Conservation (phyloP, 1,284 basidiomycete genomes). For the Tilletia indica region DNA sequence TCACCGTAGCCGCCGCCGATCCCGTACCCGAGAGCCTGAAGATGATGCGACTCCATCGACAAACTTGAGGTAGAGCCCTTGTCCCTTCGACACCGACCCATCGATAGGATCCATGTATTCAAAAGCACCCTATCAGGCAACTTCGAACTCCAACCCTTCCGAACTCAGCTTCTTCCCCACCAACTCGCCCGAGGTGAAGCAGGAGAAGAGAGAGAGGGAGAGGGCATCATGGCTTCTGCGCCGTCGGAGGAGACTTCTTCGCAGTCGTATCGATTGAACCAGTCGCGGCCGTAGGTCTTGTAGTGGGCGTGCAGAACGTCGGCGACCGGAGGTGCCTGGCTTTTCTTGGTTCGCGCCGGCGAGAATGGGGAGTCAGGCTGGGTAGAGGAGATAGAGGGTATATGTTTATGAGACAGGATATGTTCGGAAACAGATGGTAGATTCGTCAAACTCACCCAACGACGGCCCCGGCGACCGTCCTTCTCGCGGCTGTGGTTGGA, state of each 20-base stretch:
- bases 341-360: slow-evolving; percentile 81
- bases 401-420: not conserved
- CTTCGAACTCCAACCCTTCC: slow-evolving; percentile 65
- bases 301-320: slow-evolving; percentile 75
- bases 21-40: slow-evolving; percentile 95
- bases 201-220: slow-evolving; percentile 68
- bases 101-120: slow-evolving; percentile 98
- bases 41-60: slow-evolving; percentile 84
- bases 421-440: not conserved
- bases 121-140: slow-evolving; percentile 80
- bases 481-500: slow-evolving; percentile 99
- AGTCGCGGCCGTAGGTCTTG: slow-evolving; percentile 87
- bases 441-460: slow-evolving; percentile 64
- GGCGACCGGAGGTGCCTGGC: slow-evolving; percentile 41
- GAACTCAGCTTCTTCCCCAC: slow-evolving; percentile 55
- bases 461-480: slow-evolving; percentile 93
- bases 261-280: slow-evolving; percentile 96
- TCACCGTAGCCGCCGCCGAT: slow-evolving; percentile 81
- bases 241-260: slow-evolving; percentile 92
- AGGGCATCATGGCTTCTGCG: slow-evolving; percentile 78
- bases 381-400: not conserved
- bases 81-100: slow-evolving; percentile 85
- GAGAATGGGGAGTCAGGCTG: slow-evolving; percentile 93
- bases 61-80: slow-evolving; percentile 90
- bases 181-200: slow-evolving; percentile 66